phyloP scores from a whole-genome alignment of 2,329 filamentous ascomycete genomes.

The Cytospora piceae region DNA sequence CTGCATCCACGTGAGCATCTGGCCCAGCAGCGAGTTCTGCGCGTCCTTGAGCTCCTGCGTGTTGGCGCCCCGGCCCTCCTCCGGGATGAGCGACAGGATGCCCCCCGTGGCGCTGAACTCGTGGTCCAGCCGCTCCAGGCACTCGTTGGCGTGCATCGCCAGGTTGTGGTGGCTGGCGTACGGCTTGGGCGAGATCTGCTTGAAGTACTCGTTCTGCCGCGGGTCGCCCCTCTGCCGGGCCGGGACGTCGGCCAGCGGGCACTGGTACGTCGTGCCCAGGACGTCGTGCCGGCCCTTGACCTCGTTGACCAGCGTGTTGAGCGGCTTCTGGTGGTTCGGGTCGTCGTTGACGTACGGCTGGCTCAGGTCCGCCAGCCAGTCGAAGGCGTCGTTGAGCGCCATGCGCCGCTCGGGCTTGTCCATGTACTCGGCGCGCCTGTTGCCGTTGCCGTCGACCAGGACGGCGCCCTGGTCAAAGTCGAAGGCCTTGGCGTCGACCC shows the following conservation, averaged over 20 bases:
- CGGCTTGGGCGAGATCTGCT: constrained; percentile 35
- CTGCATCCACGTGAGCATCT: constrained; percentile 59
- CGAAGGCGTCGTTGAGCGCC: constrained; percentile 53
- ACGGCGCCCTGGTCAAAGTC: not conserved
- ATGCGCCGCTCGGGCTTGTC: constrained; percentile 11
- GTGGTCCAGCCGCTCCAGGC: constrained; percentile 63
- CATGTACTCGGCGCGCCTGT: not conserved
- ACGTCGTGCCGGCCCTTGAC: constrained; percentile 48
- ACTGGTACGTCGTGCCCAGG: constrained; percentile 48
- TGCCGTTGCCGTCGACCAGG: constrained; percentile 16
- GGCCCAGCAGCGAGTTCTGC: constrained; percentile 58
- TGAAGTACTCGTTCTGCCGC: constrained; percentile 24
- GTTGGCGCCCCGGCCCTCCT: constrained; percentile 40
- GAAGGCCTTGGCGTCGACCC: constrained; percentile 38
- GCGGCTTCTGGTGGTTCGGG: constrained; percentile 50
- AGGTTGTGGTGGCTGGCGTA: constrained; percentile 54
- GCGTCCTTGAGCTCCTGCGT: constrained; percentile 45
- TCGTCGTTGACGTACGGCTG: constrained; percentile 54
- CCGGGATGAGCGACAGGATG: constrained; percentile 57
- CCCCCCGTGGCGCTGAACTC: constrained; percentile 61
- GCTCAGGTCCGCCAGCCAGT: constrained; percentile 59
- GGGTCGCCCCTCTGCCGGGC: constrained; percentile 32
- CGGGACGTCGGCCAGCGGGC: constrained; percentile 45
- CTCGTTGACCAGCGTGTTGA: constrained; percentile 51
- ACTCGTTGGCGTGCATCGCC: constrained; percentile 61